Evolutionary conservation across 2,329 filamentous ascomycete species (phyloP), one percentile per base, ranked within the genome.

Genomic region (Chaetomium globosum): DNA sequence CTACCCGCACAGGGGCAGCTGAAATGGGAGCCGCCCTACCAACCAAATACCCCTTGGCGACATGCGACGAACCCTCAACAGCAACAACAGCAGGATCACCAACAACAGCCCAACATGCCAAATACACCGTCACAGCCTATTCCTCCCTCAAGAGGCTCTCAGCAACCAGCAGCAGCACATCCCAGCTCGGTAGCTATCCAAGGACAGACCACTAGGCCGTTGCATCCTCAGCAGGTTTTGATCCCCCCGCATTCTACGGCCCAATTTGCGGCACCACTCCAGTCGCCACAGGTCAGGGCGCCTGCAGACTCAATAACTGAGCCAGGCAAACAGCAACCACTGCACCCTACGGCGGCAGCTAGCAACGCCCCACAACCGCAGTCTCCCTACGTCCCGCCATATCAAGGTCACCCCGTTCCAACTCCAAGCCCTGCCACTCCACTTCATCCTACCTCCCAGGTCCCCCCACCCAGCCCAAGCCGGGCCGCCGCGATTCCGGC

Each of bases 1-100:
- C 66, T 72, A 12, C 70, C 71, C 21, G 73, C 74, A 48, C 69
- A 77, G 53, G 72, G 73, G 7, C 71, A 75, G 16, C 68, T 78
- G 31, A 79, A 78, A 69, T 80, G 78, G 78, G 78, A 80, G 65
- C 77, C 78, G 12, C 77, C 74, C 4, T 80, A 80, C 65, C 77
- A 77, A 61, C 77, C 76, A 62, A 66, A 65, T 49, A 51, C 60
- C 1, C 43, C 46, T 30, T 54, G 56, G 33, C 69, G 65, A 7
- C 68, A 51, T 13, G 26, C 51, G 12, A 5, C 51, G 13, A 65
- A 53, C 39, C 21, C 30, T 12, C 60, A 58, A 19, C 67, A 67
- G 19, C 39, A 43, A 19, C 39, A 39, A 16, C 36, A 39, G 13
- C 36, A 36, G 10, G 8, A 36, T 1, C 12, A 43, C 16, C 39